Evolutionary conservation across 768 basidiomycete genomes (phyloP).

Genomic region (Tephrocybe sp.): DNA sequence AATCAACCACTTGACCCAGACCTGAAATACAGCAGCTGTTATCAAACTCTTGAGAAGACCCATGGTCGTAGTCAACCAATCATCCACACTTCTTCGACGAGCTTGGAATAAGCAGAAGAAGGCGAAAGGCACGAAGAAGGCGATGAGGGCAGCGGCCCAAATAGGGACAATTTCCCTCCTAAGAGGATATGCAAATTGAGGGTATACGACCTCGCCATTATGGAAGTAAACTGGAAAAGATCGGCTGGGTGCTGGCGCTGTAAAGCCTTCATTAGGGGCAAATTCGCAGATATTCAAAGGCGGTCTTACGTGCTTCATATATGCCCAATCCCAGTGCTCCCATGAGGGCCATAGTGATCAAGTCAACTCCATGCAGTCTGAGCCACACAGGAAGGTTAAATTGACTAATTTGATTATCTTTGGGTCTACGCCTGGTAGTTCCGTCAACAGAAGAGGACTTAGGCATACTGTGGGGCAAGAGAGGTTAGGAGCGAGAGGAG

Average conservation of each 20-base stretch:
- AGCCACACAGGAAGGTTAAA: slow-evolving; percentile 39
- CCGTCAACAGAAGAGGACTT: background rate
- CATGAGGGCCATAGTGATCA: slow-evolving; percentile 57
- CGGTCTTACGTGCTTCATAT: slow-evolving; percentile 42
- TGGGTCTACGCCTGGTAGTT: background rate
- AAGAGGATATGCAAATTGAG: slow-evolving; percentile 49
- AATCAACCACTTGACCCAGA: slow-evolving; percentile 56
- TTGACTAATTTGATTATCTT: background rate
- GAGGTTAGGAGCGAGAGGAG: background rate
- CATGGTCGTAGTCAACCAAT: slow-evolving; percentile 49
- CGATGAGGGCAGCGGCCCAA: slow-evolving; percentile 49
- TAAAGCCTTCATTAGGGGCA: background rate
- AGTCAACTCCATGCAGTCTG: slow-evolving; percentile 46
- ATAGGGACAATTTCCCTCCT: slow-evolving; percentile 55
- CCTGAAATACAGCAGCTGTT: slow-evolving; percentile 35
- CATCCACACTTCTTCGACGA: slow-evolving; percentile 41
- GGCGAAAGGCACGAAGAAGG: slow-evolving; percentile 53
- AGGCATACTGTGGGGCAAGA: background rate
- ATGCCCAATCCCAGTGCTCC: slow-evolving; percentile 53
- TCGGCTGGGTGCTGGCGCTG: slow-evolving; percentile 41
- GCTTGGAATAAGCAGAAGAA: slow-evolving; percentile 56
- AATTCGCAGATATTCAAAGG: background rate
- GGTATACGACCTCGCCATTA: slow-evolving; percentile 49
- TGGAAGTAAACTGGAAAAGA: slow-evolving; percentile 43
- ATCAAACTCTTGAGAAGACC: slow-evolving; percentile 50